Conservation (phyloP, 2,329 filamentous ascomycete genomes). For the Stachybotrys chartarum region DNA sequence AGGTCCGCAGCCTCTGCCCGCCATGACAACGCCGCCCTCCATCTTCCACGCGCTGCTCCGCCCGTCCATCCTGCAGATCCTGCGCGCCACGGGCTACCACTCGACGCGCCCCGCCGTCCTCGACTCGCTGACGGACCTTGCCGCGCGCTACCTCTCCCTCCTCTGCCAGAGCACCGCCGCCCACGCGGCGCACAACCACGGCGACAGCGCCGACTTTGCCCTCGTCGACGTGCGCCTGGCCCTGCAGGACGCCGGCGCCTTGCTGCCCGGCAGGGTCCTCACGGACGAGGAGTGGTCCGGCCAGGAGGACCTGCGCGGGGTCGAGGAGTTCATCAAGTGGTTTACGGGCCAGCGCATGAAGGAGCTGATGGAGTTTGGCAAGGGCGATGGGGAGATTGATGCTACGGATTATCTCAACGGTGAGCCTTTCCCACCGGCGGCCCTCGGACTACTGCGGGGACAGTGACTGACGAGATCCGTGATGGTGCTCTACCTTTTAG, state of each 20-base stretch:
- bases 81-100: conserved; percentile 87
- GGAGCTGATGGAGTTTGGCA: conserved; percentile 76
- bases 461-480: conserved; percentile 19
- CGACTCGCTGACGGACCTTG: conserved; percentile 81
- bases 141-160: conserved; percentile 70
- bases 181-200: conserved; percentile 63
- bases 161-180: conserved; percentile 66
- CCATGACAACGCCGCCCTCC: conserved; percentile 39
- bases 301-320: conserved; percentile 70
- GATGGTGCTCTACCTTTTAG: conserved; percentile 27
- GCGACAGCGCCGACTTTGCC: conserved; percentile 38
- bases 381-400: conserved; percentile 57
- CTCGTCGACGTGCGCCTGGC: conserved; percentile 80
- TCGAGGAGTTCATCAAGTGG: conserved; percentile 76
- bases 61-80: conserved; percentile 81
- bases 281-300: conserved; percentile 63
- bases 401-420: conserved; percentile 65
- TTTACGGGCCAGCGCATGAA: conserved; percentile 64
- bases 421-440: conserved; percentile 24
- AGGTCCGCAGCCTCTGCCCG: not conserved
- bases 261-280: conserved; percentile 60
- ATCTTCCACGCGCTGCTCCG: conserved; percentile 71
- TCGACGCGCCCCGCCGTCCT: conserved; percentile 73
- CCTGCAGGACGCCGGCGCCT: conserved; percentile 69
- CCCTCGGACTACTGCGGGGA: not conserved